phyloP scores from a whole-genome alignment of 495 filamentous ascomycete species.

The Usnea hakonensis region DNA sequence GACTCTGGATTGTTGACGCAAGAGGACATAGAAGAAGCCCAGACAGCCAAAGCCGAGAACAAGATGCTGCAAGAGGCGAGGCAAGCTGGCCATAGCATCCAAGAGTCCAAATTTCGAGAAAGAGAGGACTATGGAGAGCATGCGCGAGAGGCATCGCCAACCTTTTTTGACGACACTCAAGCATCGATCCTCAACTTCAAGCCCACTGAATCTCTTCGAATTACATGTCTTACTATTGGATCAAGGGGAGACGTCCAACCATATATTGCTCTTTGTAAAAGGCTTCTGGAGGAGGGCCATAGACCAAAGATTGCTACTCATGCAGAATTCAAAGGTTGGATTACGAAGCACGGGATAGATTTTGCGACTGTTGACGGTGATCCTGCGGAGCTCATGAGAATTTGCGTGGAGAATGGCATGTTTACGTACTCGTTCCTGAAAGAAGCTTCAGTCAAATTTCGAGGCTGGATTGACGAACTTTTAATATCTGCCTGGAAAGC shows the following conservation, averaged over 20 bases:
- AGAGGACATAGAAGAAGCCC: slow-evolving; percentile 62
- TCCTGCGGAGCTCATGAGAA: slow-evolving; percentile 86
- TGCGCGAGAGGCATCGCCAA: slow-evolving; percentile 51
- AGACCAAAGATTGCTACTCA: slow-evolving; percentile 85
- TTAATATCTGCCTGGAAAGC: slow-evolving; percentile 75
- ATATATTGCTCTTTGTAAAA: slow-evolving; percentile 94
- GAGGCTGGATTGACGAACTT: slow-evolving; percentile 87
- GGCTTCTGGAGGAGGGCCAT: slow-evolving; percentile 80
- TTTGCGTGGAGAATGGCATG: slow-evolving; percentile 96
- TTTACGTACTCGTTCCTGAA: slow-evolving; percentile 88
- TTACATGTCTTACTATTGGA: slow-evolving; percentile 93
- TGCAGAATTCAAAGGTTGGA: slow-evolving; percentile 79
- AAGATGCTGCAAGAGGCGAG: slow-evolving; percentile 74
- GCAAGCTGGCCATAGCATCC: slow-evolving; percentile 48
- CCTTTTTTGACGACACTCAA: slow-evolving; percentile 85
- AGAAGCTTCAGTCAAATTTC: slow-evolving; percentile 81
- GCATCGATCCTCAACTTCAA: slow-evolving; percentile 95
- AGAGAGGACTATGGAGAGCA: slow-evolving; percentile 38
- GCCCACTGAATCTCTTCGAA: slow-evolving; percentile 68
- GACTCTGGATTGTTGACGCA: slow-evolving; percentile 63
- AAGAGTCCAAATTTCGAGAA: slow-evolving; percentile 51
- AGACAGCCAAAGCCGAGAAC: slow-evolving; percentile 75
- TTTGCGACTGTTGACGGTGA: slow-evolving; percentile 85
- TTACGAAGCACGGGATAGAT: slow-evolving; percentile 84
- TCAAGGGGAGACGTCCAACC: slow-evolving; percentile 95